Conservation (phyloP, 108 stramenopile genomes). For the Skeletonema tropicum region DNA sequence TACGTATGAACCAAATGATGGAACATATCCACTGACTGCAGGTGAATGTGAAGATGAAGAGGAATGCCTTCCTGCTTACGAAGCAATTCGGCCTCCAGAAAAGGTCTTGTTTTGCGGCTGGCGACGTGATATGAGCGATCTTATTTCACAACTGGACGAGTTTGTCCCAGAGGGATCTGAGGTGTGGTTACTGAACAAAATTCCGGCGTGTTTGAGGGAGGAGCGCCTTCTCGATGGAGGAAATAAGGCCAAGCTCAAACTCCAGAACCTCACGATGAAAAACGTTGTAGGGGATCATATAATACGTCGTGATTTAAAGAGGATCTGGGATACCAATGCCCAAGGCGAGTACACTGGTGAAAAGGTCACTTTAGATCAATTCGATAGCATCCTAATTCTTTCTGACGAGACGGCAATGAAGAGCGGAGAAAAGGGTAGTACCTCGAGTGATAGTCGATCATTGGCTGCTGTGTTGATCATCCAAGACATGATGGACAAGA, state of each 20-base stretch:
- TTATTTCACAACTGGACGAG: constrained; percentile 32
- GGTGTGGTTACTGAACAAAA: constrained; percentile 19
- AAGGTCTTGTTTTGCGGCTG: constrained; percentile 47
- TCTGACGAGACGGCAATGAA: constrained; percentile 20
- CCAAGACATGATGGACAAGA: constrained; percentile 10
- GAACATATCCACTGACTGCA: not conserved
- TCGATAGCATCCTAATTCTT: constrained; percentile 36
- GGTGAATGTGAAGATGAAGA: not conserved
- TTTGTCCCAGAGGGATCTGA: constrained; percentile 25
- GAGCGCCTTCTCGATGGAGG: constrained; percentile 19
- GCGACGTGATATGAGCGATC: constrained; percentile 43
- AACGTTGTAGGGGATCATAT: constrained; percentile 27
- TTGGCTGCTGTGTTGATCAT: constrained; percentile 10
- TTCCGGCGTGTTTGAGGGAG: constrained; percentile 7
- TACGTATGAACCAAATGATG: constrained; percentile 27
- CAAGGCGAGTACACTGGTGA: constrained; percentile 5
- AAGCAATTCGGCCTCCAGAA: constrained; percentile 8
- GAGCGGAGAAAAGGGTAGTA: not conserved
- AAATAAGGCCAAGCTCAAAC: constrained; percentile 11
- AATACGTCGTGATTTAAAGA: constrained; percentile 26
- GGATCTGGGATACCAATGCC: constrained; percentile 6
- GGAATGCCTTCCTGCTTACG: not conserved
- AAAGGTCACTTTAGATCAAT: constrained; percentile 20
- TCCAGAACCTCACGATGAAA: constrained; percentile 19
- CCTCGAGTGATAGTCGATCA: constrained; percentile 14